Evolutionary conservation across 1,284 basidiomycete species (phyloP), one percentile per base, ranked within the genome.

Genomic region (Puccinia triticina): DNA sequence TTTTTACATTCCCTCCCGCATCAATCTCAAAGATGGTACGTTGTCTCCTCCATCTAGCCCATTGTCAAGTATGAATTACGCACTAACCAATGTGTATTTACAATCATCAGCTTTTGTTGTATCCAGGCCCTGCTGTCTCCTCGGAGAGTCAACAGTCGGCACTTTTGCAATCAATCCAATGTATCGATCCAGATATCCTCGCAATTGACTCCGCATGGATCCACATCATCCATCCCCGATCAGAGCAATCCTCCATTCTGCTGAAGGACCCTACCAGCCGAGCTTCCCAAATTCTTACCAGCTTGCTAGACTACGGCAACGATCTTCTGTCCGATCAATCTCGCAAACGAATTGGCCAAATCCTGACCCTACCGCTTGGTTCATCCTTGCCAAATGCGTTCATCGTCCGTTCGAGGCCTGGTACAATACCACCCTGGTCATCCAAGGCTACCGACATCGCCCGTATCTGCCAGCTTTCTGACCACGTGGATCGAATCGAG

Each of bases 391-490:
- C 14, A 16, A 69, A 82, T 55, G 61, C 50, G 16, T 55, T 75
- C 55, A 57, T 82, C 18, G 72, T 75, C 34, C 34, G 66, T 43
- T 43, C 79, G 11, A 89, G 95, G 83, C 89, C 89, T 14, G 92
- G 92, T 3, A 92, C 93, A 48, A 92, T 95, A 86, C 94, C 93
- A 29, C 94, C 96, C 0, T 98, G 96, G 96, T 97, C 95, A 11
- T 95, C 93, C 88, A 98, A 98, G 88, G 96, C 96, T 2, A 97
- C 96, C 1, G 95, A 98, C 86, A 98, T 98, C 83, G 91, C 94
- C n/a, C 88, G 89, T 32, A 91, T 96, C 84, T 98, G 96, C 88
- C 92, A 92, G 74, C 90, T 98, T 10, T 90, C 89, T 12, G 86
- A 88, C 5, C 88, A 91, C 83, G 89, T 98, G 75, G 90, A 92